Base-by-base conservation (phyloP, 495 filamentous ascomycete genomes). In the Eremomyces bilateralis region DNA sequence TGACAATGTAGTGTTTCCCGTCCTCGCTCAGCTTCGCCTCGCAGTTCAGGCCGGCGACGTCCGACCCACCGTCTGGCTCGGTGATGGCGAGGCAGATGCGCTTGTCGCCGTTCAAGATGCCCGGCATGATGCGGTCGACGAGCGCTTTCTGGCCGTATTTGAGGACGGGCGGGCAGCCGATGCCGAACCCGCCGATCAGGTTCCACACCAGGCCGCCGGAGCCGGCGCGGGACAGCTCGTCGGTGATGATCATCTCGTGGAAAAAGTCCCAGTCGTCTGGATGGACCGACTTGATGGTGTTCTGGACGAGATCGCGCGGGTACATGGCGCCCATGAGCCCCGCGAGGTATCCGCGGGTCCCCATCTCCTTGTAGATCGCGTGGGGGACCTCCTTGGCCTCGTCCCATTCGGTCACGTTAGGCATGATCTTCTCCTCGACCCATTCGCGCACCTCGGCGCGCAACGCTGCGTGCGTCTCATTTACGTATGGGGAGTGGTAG, bases 191-290 rank as follows among this genome's bases (percentile, higher is more conserved):
- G 43, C 88, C 88, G 34, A 97, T 71, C 46, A 95, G 57, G 55
- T 92, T 93, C 88, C 88, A 97, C n/a, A 97, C 84, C 33, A 97
- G 74, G 36, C 88, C 88, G 49, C 88, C 88, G 36, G 78, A 85
- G 18, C 73, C 88, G 33, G 69, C 61, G 31, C 88, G 80, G 27
- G 77, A 88, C 10, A 97, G 57, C 62, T 97, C 88, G 48, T 97
- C 88, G 2, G 84, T 94, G 30, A 97, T 46, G 19, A 94, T 58
- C 65, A 94, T 69, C 60, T 97, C 88, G 58, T 97, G 88, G 69
- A 94, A 97, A 15, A 90, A 65, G 57, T 97, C 88, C 88, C 88
- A 97, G 51, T 85, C 71, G 53, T 95, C 83, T 10, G 73, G 62
- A 1, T 76, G 53, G 13, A 97, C 88, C 27, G 70, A 71, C 54